These are phyloP conservation scores for Sugiyamaella marilandica DNA, from an alignment of 805 yeast species.

Conservation along the genomic window DNA sequence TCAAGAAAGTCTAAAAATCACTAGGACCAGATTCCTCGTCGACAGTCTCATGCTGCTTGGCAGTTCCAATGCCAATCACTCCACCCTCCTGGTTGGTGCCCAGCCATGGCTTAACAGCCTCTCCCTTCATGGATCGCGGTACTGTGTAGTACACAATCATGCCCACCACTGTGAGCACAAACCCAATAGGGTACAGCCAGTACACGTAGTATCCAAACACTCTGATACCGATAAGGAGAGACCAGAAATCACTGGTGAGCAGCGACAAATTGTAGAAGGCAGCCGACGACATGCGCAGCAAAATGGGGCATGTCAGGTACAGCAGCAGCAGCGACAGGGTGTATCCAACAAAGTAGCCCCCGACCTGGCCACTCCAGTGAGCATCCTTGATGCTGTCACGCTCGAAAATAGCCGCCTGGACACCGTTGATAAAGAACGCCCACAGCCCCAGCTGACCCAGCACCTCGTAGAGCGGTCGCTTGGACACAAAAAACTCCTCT, in stretches of 20 bases:
- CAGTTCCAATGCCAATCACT: slow-evolving; percentile 30
- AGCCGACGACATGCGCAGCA: slow-evolving; percentile 44
- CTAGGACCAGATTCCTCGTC: slow-evolving; percentile 3
- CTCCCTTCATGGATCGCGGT: slow-evolving; percentile 35
- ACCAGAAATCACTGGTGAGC: slow-evolving; percentile 44
- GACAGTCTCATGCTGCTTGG: slow-evolving; percentile 15
- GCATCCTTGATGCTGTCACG: slow-evolving; percentile 35
- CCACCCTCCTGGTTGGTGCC: slow-evolving; percentile 28
- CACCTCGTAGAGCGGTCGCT: slow-evolving; percentile 42
- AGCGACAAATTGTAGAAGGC: slow-evolving; percentile 43
- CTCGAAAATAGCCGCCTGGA: slow-evolving; percentile 42
- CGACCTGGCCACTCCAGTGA: slow-evolving; percentile 37
- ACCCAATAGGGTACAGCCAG: slow-evolving; percentile 46
- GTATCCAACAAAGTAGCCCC: slow-evolving; percentile 42
- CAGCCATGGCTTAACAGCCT: slow-evolving; percentile 42
- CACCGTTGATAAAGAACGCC: slow-evolving; percentile 40
- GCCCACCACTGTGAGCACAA: slow-evolving; percentile 40
- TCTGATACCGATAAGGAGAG: slow-evolving; percentile 39
- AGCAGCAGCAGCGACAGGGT: slow-evolving; percentile 38
- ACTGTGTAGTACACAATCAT: slow-evolving; percentile 38
- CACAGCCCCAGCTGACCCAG: slow-evolving; percentile 41
- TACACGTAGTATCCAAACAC: slow-evolving; percentile 42
- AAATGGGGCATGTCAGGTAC: slow-evolving; percentile 39
- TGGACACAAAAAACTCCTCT: slow-evolving; percentile 42
- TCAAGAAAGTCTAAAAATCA: not conserved